phyloP scores from a whole-genome alignment of 2,329 filamentous ascomycete genomes.

The Shiraia sp. region DNA sequence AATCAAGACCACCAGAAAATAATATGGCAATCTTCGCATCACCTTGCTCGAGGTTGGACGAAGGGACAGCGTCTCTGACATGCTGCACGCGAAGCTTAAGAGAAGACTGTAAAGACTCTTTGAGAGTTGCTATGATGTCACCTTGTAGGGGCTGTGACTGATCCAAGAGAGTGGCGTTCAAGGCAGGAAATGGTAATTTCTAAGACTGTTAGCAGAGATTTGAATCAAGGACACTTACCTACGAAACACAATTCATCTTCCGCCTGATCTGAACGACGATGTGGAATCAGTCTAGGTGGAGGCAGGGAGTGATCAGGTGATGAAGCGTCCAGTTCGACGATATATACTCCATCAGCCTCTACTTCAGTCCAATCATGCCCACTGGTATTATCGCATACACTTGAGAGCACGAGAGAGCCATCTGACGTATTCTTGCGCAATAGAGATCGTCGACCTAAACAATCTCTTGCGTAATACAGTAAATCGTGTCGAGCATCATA shows the following conservation, averaged over 20 bases:
- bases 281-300: slow-evolving; percentile 24
- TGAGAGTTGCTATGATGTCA: slow-evolving; percentile 58
- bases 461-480: slow-evolving; percentile 84
- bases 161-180: slow-evolving; percentile 43
- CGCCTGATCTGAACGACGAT: slow-evolving; percentile 16
- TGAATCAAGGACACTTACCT: slow-evolving; percentile 29
- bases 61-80: slow-evolving; percentile 28
- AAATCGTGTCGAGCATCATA: slow-evolving; percentile 65
- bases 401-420: slow-evolving; percentile 41
- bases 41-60: neutral
- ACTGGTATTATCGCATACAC: slow-evolving; percentile 43
- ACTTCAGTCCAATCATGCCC: slow-evolving; percentile 72
- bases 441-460: slow-evolving; percentile 83
- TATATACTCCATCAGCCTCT: slow-evolving; percentile 80
- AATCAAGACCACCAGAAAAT: slow-evolving; percentile 94
- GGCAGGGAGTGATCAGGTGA: slow-evolving; percentile 4
- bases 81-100: slow-evolving; percentile 59
- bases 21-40: slow-evolving; percentile 71
- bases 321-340: slow-evolving; percentile 57
- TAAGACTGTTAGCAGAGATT: slow-evolving; percentile 28
- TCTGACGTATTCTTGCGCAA: slow-evolving; percentile 59
- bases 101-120: slow-evolving; percentile 61
- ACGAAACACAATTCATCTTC: slow-evolving; percentile 29
- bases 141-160: slow-evolving; percentile 19
- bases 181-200: slow-evolving; percentile 49